These are phyloP conservation scores for Apiospora koreana DNA, from an alignment of 2,329 filamentous ascomycete species.

Conservation along the genomic window DNA sequence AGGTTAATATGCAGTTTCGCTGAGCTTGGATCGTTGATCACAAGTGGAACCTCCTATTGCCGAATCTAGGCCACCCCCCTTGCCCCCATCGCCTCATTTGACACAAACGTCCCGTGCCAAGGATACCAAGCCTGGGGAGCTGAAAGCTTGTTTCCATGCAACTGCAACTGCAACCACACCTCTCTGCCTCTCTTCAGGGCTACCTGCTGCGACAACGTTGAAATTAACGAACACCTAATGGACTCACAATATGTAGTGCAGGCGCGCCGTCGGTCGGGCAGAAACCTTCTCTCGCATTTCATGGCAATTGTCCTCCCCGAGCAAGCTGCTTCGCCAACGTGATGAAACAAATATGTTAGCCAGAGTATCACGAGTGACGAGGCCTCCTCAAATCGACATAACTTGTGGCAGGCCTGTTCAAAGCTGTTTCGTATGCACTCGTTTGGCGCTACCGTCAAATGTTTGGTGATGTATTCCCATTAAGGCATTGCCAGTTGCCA, in stretches of 20 bases:
- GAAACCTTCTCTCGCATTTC: neutral
- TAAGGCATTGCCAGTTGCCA: neutral
- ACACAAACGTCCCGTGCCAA: neutral
- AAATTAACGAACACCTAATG: too few species aligned
- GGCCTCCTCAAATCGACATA: neutral
- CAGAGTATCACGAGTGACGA: neutral
- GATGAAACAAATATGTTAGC: neutral
- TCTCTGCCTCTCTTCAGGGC: neutral
- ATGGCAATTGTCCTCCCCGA: neutral
- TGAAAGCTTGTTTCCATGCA: conserved; percentile 6
- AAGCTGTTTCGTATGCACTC: neutral
- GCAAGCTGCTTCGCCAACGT: neutral
- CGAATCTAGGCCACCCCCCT: neutral
- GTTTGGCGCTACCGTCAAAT: neutral
- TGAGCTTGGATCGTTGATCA: neutral
- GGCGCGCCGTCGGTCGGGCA: neutral
- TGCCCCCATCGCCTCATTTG: neutral
- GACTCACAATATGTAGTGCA: too few species aligned
- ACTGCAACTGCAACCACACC: neutral
- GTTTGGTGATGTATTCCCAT: neutral
- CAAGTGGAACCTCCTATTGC: neutral
- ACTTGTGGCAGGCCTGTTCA: neutral
- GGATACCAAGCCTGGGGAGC: neutral
- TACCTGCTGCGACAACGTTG: neutral
- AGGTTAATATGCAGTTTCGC: too few species aligned